Evolutionary conservation across 106 monocot genomes (phyloP).

Genomic region (Platanthera zijinensis): DNA sequence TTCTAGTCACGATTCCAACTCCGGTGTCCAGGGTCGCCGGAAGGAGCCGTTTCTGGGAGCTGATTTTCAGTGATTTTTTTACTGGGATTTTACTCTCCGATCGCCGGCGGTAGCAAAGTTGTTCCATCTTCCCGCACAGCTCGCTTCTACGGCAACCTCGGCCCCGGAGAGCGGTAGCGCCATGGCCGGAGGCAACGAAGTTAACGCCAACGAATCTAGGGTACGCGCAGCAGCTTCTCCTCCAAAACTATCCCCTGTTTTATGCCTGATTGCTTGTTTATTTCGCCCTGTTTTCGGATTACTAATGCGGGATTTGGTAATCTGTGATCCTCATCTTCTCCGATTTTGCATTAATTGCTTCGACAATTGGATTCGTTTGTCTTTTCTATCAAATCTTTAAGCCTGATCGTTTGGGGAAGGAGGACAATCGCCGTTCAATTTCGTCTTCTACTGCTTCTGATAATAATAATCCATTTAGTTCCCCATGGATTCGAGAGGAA

Average conservation of each 20-base stretch:
- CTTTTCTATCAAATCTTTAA: not conserved
- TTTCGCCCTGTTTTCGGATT: not conserved
- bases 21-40: not conserved
- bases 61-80: not conserved
- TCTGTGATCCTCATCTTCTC: not conserved
- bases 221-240: slow-evolving; percentile 11
- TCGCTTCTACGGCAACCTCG: not conserved
- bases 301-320: slow-evolving; percentile 3
- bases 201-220: slow-evolving; percentile 76
- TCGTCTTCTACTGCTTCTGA: not conserved
- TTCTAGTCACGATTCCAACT: not conserved
- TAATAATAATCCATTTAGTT: not conserved
- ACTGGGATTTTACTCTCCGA: not conserved
- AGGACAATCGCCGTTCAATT: not conserved
- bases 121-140: not conserved
- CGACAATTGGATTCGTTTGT: not conserved
- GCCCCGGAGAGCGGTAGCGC: slow-evolving; percentile 6
- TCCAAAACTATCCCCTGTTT: not conserved
- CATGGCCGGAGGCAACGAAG: slow-evolving; percentile 89
- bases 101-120: not conserved
- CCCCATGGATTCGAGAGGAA: not conserved
- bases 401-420: not conserved
- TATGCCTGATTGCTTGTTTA: not conserved
- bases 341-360: not conserved
- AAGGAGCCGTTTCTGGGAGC: not conserved